Base-by-base conservation (phyloP, 2,329 filamentous ascomycete genomes). In the Ascochyta viciae-villosae region DNA sequence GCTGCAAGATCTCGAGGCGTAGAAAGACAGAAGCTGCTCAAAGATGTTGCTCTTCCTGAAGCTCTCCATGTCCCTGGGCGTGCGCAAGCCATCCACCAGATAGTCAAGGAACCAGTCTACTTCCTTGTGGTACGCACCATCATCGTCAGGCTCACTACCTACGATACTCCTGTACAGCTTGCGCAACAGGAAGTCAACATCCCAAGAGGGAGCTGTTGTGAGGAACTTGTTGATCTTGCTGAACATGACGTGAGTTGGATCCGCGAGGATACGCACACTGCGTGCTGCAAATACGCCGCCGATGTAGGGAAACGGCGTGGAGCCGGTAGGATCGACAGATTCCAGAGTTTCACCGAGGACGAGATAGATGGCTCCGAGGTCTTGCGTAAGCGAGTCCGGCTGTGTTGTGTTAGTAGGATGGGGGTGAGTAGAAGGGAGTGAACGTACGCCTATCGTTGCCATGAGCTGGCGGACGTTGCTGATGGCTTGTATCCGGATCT, bases 151-250 rank as follows among this genome's bases (percentile, higher is more conserved):
- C 58, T 87, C 84, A 48, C 87, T 85, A n/a, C 94, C 81, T 7
- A 95, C 84, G 23, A 95, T 85, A 69, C 86, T 88, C 56, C 90
- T 85, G 16, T 88, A 77, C 80, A 85, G 87, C 68, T 86, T 85
- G 1, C 80, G 80, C 0, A 84, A 80, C 5, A 88, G 73, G 41
- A 83, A 83, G 26, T 75, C 74, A 10, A 82, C 71, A 12, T 87
- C 82, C 94, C 94, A 98, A 23, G 82, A 76, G 0, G 94, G 93
- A 0, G 87, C 85, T 47, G 87, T 87, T 22, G 91, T 91, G 33
- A 98, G 84, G 73, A 93, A 97, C 6, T 83, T 81, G 78, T 96
- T 96, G 76, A 95, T 80, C 72, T 96, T 96, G 54, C 87, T 85
- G 73, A 96, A 98, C 34, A 97, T 84, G 57, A 85, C 86, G 70